A percentile compares a stretch with the other conserved stretches of the same genome.
phyloP scores from a whole-genome alignment of 306 rosid genomes.

The Myrica gale region DNA sequence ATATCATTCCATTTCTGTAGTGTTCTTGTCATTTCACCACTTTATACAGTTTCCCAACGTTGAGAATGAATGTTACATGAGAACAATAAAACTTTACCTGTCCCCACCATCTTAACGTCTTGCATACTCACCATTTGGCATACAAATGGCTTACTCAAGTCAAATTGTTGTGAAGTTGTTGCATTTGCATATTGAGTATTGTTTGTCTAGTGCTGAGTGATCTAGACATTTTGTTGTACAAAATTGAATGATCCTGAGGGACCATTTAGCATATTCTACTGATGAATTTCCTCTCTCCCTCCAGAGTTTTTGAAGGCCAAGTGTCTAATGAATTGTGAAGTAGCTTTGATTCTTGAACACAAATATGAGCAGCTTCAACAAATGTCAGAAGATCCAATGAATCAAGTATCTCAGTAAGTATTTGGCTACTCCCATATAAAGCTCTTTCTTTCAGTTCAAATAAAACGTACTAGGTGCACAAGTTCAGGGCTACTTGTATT shows the following conservation, averaged over 20 bases:
- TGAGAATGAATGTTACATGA: too few species aligned
- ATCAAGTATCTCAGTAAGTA: constrained; percentile 91
- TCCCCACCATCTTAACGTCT: background rate
- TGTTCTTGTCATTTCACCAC: background rate
- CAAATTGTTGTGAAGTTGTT: background rate
- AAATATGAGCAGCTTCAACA: constrained; percentile 97
- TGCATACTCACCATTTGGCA: background rate
- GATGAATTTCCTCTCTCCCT: background rate
- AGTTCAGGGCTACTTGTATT: background rate
- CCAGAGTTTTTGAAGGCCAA: constrained; percentile 93
- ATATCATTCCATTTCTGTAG: too few species aligned
- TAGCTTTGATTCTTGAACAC: constrained; percentile 88
- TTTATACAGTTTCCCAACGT: too few species aligned
- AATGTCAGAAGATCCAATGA: constrained; percentile 81
- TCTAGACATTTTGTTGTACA: too few species aligned
- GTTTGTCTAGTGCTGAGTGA: background rate
- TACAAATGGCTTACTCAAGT: background rate
- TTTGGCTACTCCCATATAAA: background rate
- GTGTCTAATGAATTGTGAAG: constrained; percentile 96
- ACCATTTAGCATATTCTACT: too few species aligned
- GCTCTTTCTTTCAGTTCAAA: background rate
- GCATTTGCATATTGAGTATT: background rate
- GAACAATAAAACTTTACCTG: background rate
- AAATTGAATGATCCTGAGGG: background rate
- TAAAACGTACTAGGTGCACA: background rate